Evolutionary conservation across 345 rosid genomes (phyloP).

Genomic region (Carallia pectinifolia): DNA sequence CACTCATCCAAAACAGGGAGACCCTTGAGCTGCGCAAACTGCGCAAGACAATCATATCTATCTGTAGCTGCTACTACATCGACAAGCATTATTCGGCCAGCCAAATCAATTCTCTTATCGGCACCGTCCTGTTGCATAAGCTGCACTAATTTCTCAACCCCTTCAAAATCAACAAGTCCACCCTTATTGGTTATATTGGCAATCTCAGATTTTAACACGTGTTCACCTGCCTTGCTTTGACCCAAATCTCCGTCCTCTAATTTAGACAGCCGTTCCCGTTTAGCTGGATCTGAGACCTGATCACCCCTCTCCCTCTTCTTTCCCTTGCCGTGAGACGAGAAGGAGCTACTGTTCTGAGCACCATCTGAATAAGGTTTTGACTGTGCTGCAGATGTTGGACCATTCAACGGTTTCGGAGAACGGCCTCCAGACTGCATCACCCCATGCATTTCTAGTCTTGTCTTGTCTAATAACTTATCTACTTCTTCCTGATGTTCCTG

Average conservation of each 20-base stretch:
- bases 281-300: slow-evolving; percentile 63
- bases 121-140: slow-evolving; percentile 65
- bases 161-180: slow-evolving; percentile 69
- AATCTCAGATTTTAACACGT: slow-evolving; percentile 58
- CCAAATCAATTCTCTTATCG: slow-evolving; percentile 70
- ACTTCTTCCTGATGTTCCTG: slow-evolving; percentile 74
- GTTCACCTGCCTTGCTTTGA: slow-evolving; percentile 50
- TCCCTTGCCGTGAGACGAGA: slow-evolving; percentile 69
- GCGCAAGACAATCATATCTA: slow-evolving; percentile 69
- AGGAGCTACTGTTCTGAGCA: slow-evolving; percentile 56
- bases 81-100: slow-evolving; percentile 60
- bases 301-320: slow-evolving; percentile 89
- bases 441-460: slow-evolving; percentile 74
- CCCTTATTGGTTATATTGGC: slow-evolving; percentile 73
- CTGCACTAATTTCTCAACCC: slow-evolving; percentile 77
- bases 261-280: slow-evolving; percentile 60
- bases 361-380: slow-evolving; percentile 66
- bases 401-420: slow-evolving; percentile 72
- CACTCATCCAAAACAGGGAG: slow-evolving; percentile 87
- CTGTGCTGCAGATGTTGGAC: slow-evolving; percentile 73
- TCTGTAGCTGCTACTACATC: slow-evolving; percentile 79
- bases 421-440: slow-evolving; percentile 75
- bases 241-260: slow-evolving; percentile 64
- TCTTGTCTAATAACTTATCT: slow-evolving; percentile 63
- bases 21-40: slow-evolving; percentile 81